These are phyloP conservation scores for Aspergillus hancockii DNA, from an alignment of 495 filamentous ascomycete species.

Conservation along the genomic window DNA sequence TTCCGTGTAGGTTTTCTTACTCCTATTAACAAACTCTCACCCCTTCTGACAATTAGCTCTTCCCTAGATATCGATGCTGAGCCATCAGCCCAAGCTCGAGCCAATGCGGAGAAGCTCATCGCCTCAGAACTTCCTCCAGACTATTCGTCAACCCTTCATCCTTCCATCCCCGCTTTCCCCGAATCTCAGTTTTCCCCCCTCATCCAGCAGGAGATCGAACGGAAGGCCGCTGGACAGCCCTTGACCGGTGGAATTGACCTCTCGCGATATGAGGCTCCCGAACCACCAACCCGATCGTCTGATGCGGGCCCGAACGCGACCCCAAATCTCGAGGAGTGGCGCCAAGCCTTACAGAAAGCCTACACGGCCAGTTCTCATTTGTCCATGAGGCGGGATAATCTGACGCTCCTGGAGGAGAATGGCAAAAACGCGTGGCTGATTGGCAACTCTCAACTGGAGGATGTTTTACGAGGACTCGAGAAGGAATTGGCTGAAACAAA, in stretches of 20 bases:
- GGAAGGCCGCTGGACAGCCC: constrained; percentile 54
- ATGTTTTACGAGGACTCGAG: constrained; percentile 70
- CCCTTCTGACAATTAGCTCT: constrained; percentile 4
- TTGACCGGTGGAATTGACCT: constrained; percentile 70
- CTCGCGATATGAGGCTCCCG: constrained; percentile 75
- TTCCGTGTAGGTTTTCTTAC: constrained; percentile 65
- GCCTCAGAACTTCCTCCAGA: constrained; percentile 58
- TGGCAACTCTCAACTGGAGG: constrained; percentile 76
- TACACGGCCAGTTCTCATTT: constrained; percentile 71
- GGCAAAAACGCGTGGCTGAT: constrained; percentile 93
- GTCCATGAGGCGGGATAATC: constrained; percentile 62
- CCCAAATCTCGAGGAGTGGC: constrained; percentile 41
- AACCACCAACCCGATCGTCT: constrained; percentile 36
- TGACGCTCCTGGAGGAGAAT: constrained; percentile 72
- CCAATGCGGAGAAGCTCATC: constrained; percentile 64
- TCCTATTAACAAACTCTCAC: not conserved
- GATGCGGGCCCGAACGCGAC: constrained; percentile 26
- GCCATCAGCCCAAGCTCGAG: constrained; percentile 59
- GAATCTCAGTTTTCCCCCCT: constrained; percentile 57
- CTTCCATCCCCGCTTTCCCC: constrained; percentile 38
- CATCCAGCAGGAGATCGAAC: constrained; percentile 62
- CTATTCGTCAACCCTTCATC: constrained; percentile 36
- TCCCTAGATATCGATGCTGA: constrained; percentile 68
- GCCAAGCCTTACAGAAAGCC: constrained; percentile 42
- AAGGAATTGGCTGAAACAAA: constrained; percentile 68